A percentile compares a stretch with the other conserved stretches of the same genome.
Conservation (phyloP, 2,329 filamentous ascomycete species). For the Sphaerostilbella broomeana region DNA sequence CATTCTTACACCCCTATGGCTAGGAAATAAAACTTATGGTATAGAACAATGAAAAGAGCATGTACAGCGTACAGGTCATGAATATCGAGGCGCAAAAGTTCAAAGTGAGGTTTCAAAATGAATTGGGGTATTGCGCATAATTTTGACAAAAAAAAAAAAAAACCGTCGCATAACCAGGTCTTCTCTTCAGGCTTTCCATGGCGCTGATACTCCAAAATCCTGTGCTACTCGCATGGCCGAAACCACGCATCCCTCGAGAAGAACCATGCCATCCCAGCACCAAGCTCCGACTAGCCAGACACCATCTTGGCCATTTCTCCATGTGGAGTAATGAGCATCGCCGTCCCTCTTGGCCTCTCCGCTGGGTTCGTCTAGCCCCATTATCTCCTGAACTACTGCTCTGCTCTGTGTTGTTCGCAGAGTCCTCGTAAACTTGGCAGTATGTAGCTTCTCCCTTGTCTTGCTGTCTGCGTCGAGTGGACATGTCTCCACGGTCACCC, state of each 20-base stretch:
- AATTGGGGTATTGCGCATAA: no score
- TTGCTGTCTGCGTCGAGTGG: constrained; percentile 34
- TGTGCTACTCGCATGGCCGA: constrained; percentile 50
- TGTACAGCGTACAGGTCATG: no score
- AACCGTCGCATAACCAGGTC: no score
- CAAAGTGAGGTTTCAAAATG: no score
- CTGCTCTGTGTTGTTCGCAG: constrained; percentile 44
- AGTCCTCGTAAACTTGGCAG: constrained; percentile 45
- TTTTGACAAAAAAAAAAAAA: no score
- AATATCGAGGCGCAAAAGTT: no score
- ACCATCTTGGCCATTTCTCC: constrained; percentile 47
- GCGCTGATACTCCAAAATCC: constrained; percentile 42
- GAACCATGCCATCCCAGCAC: constrained; percentile 61
- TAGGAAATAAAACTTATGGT: no score
- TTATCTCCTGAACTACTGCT: constrained; percentile 39
- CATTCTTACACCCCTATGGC: no score
- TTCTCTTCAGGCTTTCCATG: no score
- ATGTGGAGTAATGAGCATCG: constrained; percentile 19
- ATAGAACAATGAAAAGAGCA: no score
- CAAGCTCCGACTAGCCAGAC: constrained; percentile 53
- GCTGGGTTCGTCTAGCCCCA: constrained; percentile 20
- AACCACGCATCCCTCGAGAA: constrained; percentile 54
- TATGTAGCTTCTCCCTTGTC: constrained; percentile 34
- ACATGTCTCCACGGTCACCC: constrained; percentile 47
- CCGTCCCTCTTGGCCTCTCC: constrained; percentile 12